A percentile compares a stretch with the other conserved stretches of the same genome.
Conservation (phyloP, 306 rosid genomes). For the Cajanus cajan region DNA sequence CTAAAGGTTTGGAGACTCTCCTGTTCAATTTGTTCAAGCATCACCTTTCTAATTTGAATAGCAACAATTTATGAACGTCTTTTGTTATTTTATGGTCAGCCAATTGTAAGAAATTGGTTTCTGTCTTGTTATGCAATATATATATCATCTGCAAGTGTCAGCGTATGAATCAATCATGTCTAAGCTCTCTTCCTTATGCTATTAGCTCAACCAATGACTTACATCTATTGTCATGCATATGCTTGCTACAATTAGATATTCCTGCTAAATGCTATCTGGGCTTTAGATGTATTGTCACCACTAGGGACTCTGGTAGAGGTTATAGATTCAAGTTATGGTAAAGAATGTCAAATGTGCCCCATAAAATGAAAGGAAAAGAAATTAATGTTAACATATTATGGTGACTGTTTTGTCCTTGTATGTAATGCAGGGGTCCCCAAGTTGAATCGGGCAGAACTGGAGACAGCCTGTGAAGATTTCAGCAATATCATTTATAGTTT, state of each 20-base stretch:
- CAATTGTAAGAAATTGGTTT: constrained; percentile 3
- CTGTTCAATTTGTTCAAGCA: background rate
- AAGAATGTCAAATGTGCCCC: background rate
- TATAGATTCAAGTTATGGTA: background rate
- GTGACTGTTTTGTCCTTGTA: constrained; percentile 5
- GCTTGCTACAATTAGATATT: background rate
- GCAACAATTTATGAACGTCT: background rate
- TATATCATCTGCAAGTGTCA: background rate
- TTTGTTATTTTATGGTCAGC: background rate
- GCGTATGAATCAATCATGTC: background rate
- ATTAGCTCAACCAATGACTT: background rate
- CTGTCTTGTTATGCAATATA: background rate
- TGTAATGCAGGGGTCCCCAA: constrained; percentile 84
- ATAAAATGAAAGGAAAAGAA: background rate
- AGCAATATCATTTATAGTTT: constrained; percentile 75
- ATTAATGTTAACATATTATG: background rate
- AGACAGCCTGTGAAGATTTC: constrained; percentile 96
- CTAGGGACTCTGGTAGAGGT: background rate
- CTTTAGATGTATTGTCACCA: background rate
- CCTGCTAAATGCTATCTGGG: constrained; percentile 14
- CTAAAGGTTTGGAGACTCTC: background rate
- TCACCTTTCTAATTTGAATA: background rate
- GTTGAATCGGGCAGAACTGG: constrained; percentile 77
- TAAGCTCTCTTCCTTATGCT: background rate
- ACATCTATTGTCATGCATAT: too few relatives aligned